Conservation (phyloP, 192 early-diverging fungal genomes). For the Coemansia sp. region DNA sequence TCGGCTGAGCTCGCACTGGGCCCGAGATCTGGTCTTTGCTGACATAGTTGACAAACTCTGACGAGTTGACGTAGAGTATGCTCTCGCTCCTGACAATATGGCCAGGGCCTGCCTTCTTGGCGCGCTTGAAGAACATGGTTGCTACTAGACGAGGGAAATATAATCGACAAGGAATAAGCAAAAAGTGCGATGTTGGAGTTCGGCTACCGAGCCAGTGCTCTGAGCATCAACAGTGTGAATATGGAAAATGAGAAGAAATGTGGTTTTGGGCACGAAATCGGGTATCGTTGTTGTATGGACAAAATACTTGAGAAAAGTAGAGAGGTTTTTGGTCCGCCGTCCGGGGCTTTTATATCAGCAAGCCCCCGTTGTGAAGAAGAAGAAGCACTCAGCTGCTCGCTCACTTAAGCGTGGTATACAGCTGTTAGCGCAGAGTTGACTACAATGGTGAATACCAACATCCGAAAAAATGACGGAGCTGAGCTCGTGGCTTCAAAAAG, state of each 20-base stretch:
- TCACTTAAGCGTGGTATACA: too few species aligned
- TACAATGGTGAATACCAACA: too few species aligned
- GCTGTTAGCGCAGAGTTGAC: too few species aligned
- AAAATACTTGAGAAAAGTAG: not conserved
- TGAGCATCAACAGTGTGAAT: not conserved
- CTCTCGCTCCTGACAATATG: conserved; percentile 5
- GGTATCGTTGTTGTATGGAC: not conserved
- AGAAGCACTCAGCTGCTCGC: not conserved
- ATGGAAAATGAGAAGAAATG: not conserved
- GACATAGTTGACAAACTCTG: conserved; percentile 53
- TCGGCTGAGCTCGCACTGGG: conserved; percentile 44
- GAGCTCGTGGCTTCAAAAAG: not conserved
- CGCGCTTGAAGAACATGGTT: conserved; percentile 40
- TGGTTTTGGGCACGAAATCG: not conserved
- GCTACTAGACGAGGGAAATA: not conserved
- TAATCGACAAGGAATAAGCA: not conserved
- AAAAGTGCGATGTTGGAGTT: not conserved
- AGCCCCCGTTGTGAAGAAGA: not conserved
- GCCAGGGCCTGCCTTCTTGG: conserved; percentile 18
- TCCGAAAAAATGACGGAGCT: not conserved
- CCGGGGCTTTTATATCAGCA: not conserved
- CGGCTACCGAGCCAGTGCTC: not conserved
- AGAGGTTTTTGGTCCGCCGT: not conserved
- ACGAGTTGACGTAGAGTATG: conserved; percentile 43
- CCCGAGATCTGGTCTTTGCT: conserved; percentile 53